Base-by-base conservation (phyloP, 2,329 filamentous ascomycete species). In the Chaetothyriales sp. region DNA sequence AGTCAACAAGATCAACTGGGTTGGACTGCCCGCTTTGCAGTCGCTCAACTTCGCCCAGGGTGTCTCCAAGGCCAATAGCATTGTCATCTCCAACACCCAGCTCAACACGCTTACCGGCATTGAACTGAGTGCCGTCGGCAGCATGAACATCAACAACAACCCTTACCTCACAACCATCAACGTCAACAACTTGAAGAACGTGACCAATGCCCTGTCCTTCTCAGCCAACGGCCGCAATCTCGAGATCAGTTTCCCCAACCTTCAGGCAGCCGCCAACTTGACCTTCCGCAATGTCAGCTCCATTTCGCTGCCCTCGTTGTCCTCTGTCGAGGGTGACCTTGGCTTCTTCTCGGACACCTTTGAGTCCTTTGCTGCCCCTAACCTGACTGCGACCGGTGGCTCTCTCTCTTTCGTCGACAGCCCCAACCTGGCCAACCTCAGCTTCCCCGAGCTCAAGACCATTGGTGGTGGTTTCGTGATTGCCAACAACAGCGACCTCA, bases 61-160 rank as follows among this genome's bases (percentile, higher is more conserved):
- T 69, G 74, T 96, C 62, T 79, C 75, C 61, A 72, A 79, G 66
- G 85, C 85, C 53, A 71, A 70, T 57, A 76, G 71, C 56, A 77
- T 98, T 60, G 70, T 72, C 60, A 89, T 98, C 66, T 78, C 80
- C 69, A 92, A 98, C 74, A 98, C 92, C 48, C 80, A 82, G 68
- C 78, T 98, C 60, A 77, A 73, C 66, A 80, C 77, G 58, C 78
- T 98, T 53, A 75, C 82, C 59, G 88, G 87, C 64, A 84, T 98
- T 66, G 84, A 87, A 66, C 75, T 96, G 57, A 69, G 79, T 57
- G 75, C 76, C n/a, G 81, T 87, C 50, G 76, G 78, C 51, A 75
- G 72, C 59, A 78, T 98, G 66, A 74, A 85, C 67, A 83, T 98
- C 70, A 83, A 86, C 77, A 95, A 95, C 81, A 96, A 96, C 80